Evolutionary conservation across 495 filamentous ascomycete genomes (phyloP).

Genomic region (Apiosordaria backusii): DNA sequence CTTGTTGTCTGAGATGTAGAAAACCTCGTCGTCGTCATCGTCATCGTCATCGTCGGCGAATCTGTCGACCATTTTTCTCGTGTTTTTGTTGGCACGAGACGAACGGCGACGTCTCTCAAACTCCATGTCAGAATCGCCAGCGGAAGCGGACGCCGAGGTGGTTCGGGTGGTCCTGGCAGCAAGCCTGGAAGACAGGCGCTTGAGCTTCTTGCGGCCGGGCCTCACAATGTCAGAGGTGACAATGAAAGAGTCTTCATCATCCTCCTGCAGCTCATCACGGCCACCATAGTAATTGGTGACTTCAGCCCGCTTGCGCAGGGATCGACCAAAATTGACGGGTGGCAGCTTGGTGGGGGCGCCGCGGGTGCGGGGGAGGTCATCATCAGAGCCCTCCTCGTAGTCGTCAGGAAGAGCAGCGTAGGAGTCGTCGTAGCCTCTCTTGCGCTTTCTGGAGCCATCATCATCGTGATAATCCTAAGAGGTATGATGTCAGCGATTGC

Average conservation of each 20-base stretch:
- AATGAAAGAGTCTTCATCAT: conserved; percentile 22
- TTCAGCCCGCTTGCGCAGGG: conserved; percentile 27
- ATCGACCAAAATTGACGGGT: conserved; percentile 14
- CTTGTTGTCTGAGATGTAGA: conserved; percentile 58
- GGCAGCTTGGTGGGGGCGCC: conserved; percentile 8
- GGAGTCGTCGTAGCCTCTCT: conserved; percentile 19
- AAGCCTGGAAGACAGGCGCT: not conserved
- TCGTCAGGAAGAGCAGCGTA: conserved; percentile 26
- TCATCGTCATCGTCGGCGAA: conserved; percentile 52
- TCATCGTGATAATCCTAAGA: conserved; percentile 11
- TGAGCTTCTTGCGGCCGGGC: conserved; percentile 8
- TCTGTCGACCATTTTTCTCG: conserved; percentile 60
- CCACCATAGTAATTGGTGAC: conserved; percentile 36
- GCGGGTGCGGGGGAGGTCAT: conserved; percentile 9
- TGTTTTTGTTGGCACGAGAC: conserved; percentile 42
- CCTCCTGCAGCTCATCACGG: conserved; percentile 42
- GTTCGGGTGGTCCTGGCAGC: conserved; percentile 7
- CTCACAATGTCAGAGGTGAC: conserved; percentile 38
- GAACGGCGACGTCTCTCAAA: conserved; percentile 52
- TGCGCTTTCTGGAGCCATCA: conserved; percentile 22
- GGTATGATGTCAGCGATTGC: conserved; percentile 10
- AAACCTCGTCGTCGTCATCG: conserved; percentile 49
- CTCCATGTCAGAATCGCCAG: conserved; percentile 41
- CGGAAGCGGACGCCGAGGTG: not conserved
- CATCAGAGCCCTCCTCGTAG: conserved; percentile 32